phyloP scores from a whole-genome alignment of 306 rosid species.

The Delonix regia region DNA sequence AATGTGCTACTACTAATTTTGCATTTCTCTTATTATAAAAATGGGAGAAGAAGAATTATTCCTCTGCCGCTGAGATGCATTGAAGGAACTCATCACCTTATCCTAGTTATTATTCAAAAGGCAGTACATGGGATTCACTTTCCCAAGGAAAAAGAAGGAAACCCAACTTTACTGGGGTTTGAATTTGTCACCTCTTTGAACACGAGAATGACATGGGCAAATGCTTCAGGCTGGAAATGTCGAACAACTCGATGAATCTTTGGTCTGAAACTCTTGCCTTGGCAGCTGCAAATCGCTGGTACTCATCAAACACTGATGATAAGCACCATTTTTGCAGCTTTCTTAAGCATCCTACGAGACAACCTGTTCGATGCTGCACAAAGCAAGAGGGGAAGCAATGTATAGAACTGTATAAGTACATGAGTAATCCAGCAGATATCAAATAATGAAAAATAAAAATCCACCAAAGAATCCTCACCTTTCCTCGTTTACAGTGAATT shows the following conservation, averaged over 20 bases:
- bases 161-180: neutral
- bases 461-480: conserved; percentile 55
- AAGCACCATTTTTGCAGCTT: conserved; percentile 95
- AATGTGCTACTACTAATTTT: conserved; percentile 9
- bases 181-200: conserved; percentile 59
- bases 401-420: conserved; percentile 7
- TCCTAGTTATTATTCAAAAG: conserved; percentile 49
- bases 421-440: conserved; percentile 1
- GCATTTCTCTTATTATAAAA: conserved; percentile 32
- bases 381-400: conserved; percentile 22
- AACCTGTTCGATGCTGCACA: conserved; percentile 96
- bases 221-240: conserved; percentile 80
- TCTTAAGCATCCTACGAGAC: conserved; percentile 92
- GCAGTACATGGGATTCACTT: conserved; percentile 47
- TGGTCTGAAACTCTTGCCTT: conserved; percentile 97
- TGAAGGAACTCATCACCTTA: conserved; percentile 68
- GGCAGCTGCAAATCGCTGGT: conserved; percentile 96
- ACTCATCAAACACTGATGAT: conserved; percentile 88
- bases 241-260: conserved; percentile 92
- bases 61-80: conserved; percentile 56
- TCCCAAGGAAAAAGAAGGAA: conserved; percentile 42
- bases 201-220: conserved; percentile 71
- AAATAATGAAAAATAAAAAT: neutral
- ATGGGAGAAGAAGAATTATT: conserved; percentile 43
- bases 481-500: conserved; percentile 95